A percentile compares a stretch with the other conserved stretches of the same genome.
Evolutionary conservation across 306 rosid species (phyloP).

Genomic region (Inga laurina): DNA sequence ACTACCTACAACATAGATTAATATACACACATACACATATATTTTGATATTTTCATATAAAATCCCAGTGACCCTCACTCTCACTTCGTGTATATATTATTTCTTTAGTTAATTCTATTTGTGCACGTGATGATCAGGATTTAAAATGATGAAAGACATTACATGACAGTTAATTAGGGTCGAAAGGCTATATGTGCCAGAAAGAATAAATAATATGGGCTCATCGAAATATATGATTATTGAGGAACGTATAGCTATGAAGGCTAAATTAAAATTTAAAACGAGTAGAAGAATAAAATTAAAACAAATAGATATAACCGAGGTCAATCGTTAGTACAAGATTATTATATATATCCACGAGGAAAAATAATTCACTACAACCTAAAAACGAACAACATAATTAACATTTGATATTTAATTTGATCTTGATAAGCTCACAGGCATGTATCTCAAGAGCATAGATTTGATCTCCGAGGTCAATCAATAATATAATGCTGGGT

Average conservation of each 20-base stretch:
- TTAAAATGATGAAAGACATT: not conserved
- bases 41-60: not conserved
- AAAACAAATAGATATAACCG: too few relatives aligned
- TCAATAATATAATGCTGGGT: not conserved
- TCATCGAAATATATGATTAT: not conserved
- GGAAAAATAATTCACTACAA: not conserved
- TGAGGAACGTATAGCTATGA: not conserved
- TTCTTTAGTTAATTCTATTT: not conserved
- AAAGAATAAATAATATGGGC: not conserved
- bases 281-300: not conserved
- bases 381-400: too few relatives aligned
- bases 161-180: not conserved
- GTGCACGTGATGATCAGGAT: not conserved
- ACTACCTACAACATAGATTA: not conserved
- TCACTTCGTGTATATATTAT: not conserved
- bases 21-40: too few relatives aligned
- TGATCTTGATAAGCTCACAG: not conserved
- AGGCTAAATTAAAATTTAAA: not conserved
- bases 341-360: not conserved
- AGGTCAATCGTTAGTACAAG: too few relatives aligned
- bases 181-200: not conserved
- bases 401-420: too few relatives aligned
- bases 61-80: not conserved
- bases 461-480: not conserved
- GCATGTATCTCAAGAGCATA: not conserved